A percentile compares a stretch with the other conserved stretches of the same genome.
Evolutionary conservation across 176 grass and related monocot species (phyloP).

Genomic region (Eleusine indica): DNA sequence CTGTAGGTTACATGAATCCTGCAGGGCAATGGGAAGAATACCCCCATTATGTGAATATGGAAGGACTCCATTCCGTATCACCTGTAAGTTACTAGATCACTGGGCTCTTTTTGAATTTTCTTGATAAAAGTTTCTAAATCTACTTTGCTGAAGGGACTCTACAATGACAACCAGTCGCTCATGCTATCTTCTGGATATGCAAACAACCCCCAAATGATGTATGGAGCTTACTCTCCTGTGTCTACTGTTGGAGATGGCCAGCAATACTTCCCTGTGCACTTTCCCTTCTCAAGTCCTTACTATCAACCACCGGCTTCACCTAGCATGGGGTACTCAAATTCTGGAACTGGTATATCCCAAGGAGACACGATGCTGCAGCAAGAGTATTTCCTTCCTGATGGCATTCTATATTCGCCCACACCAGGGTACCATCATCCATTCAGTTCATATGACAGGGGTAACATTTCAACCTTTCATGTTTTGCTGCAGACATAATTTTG

Average conservation of each 20-base stretch:
- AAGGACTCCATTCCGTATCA: conserved; percentile 64
- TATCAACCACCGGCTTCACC: conserved; percentile 74
- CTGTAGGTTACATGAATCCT: conserved; percentile 60
- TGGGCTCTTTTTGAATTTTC: conserved; percentile 12
- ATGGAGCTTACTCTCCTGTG: conserved; percentile 73
- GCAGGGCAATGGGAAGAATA: conserved; percentile 72
- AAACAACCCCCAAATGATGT: conserved; percentile 75
- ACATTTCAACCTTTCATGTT: conserved; percentile 7
- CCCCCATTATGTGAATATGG: conserved; percentile 71
- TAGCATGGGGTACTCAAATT: conserved; percentile 64
- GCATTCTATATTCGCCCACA: conserved; percentile 64
- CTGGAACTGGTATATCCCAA: conserved; percentile 63
- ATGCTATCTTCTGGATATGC: conserved; percentile 67
- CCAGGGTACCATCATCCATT: conserved; percentile 71
- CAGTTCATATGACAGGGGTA: conserved; percentile 68
- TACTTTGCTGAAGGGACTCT: conserved; percentile 51
- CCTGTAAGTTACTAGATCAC: conserved; percentile 56
- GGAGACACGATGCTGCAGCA: conserved; percentile 65
- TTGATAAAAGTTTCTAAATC: conserved; percentile 18
- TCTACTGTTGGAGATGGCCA: conserved; percentile 68
- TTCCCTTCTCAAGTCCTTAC: conserved; percentile 59
- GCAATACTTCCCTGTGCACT: conserved; percentile 58
- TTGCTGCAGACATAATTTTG: conserved; percentile 10
- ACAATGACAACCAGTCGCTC: conserved; percentile 66
- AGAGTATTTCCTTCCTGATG: conserved; percentile 67